Evolutionary conservation across 805 yeast species (phyloP).

Genomic region (Spencermartinsiella europaea): DNA sequence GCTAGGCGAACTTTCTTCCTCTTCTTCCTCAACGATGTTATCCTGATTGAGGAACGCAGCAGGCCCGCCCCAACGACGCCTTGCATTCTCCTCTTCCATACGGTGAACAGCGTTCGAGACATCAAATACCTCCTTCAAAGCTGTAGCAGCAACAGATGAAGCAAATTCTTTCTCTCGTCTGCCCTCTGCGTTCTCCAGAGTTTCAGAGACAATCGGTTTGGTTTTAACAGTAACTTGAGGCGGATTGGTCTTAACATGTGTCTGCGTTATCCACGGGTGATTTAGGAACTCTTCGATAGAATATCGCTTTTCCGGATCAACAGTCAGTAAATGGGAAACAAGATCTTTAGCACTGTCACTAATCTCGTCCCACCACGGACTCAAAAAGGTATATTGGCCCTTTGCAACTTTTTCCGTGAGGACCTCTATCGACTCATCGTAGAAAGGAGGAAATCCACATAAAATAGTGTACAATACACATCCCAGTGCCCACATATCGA

Average conservation of each 20-base stretch:
- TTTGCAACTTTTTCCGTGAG: constrained; percentile 74
- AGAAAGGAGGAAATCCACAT: constrained; percentile 98
- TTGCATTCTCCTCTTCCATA: constrained; percentile 57
- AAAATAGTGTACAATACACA: constrained; percentile 89
- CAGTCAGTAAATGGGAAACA: constrained; percentile 62
- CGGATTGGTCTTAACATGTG: constrained; percentile 21
- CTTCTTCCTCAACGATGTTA: constrained; percentile 31
- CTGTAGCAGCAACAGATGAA: constrained; percentile 60
- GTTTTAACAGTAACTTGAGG: constrained; percentile 5
- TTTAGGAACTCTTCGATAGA: constrained; percentile 64
- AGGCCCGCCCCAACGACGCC: constrained; percentile 23
- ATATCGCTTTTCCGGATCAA: constrained; percentile 62
- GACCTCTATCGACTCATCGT: constrained; percentile 71
- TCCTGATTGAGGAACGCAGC: constrained; percentile 16
- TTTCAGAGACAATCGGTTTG: not conserved
- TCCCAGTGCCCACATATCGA: constrained; percentile 98
- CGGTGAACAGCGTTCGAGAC: constrained; percentile 83
- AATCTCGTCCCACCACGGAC: constrained; percentile 91
- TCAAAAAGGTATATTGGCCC: constrained; percentile 69
- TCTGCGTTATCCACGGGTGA: constrained; percentile 68
- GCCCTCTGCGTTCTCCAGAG: constrained; percentile 2
- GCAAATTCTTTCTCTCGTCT: constrained; percentile 17
- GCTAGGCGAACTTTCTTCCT: constrained; percentile 16
- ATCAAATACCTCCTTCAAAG: constrained; percentile 77
- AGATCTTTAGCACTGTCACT: constrained; percentile 62